phyloP scores from a whole-genome alignment of 2,329 filamentous ascomycete genomes.

The Dactylonectria estremocensis region DNA sequence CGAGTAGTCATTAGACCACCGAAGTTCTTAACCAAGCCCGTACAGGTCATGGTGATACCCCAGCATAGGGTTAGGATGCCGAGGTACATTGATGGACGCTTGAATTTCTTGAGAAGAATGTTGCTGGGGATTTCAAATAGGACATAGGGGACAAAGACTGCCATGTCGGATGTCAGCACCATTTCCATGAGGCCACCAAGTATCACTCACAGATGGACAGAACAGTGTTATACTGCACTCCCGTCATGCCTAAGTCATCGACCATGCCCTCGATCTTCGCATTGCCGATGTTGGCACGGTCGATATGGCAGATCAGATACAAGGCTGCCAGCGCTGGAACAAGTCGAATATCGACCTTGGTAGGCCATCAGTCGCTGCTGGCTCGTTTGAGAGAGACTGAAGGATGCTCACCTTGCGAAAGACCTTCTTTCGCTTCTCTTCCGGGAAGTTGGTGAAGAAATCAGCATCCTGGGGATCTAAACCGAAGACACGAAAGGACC shows the following conservation, averaged over 20 bases:
- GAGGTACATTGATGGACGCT: constrained; percentile 45
- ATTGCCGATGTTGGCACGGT: constrained; percentile 67
- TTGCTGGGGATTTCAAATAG: constrained; percentile 47
- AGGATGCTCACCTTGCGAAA: constrained; percentile 36
- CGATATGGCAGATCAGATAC: constrained; percentile 71
- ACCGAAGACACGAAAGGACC: constrained; percentile 41
- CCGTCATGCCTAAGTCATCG: constrained; percentile 63
- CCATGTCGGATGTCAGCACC: not conserved
- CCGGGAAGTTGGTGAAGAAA: constrained; percentile 41
- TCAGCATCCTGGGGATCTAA: constrained; percentile 42
- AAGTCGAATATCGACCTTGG: constrained; percentile 53
- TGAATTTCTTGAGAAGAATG: constrained; percentile 45
- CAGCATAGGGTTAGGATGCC: constrained; percentile 59
- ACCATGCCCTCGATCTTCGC: constrained; percentile 63
- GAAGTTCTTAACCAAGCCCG: constrained; percentile 73
- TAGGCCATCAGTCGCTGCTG: not conserved
- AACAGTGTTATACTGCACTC: constrained; percentile 71
- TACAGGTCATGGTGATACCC: constrained; percentile 77
- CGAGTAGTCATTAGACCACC: constrained; percentile 73
- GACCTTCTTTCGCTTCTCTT: constrained; percentile 42
- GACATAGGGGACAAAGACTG: constrained; percentile 45
- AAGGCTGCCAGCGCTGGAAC: constrained; percentile 68
- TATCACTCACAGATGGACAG: constrained; percentile 74
- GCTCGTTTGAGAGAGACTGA: not conserved
- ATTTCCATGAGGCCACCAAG: constrained; percentile 55